Evolutionary conservation across 352 stramenopile species (phyloP).

Genomic region (Globisporangium solare): DNA sequence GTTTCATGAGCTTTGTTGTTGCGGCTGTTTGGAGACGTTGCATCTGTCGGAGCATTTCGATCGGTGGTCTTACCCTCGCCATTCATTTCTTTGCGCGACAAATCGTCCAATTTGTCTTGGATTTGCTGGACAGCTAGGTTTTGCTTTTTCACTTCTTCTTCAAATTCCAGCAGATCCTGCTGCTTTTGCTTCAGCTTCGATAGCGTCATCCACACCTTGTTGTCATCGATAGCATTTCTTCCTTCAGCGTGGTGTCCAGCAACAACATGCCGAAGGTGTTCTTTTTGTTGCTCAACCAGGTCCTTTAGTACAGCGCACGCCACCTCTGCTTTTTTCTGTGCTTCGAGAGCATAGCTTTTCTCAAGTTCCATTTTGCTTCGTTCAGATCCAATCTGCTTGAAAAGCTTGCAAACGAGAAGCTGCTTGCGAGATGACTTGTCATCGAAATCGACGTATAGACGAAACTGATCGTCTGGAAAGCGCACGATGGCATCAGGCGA

Average conservation of each 20-base stretch:
- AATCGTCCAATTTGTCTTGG: slow-evolving; percentile 14
- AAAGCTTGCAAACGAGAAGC: slow-evolving; percentile 41
- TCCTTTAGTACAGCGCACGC: slow-evolving; percentile 28
- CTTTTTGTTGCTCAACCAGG: slow-evolving; percentile 32
- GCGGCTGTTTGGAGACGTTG: too few relatives aligned
- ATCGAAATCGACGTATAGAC: slow-evolving; percentile 30
- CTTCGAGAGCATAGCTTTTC: slow-evolving; percentile 9
- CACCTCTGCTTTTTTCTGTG: slow-evolving; percentile 20
- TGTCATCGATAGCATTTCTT: slow-evolving; percentile 19
- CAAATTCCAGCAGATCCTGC: slow-evolving; percentile 32
- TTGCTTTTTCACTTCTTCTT: slow-evolving; percentile 19
- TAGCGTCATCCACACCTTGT: slow-evolving; percentile 20
- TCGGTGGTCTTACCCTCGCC: background rate
- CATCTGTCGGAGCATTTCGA: too few relatives aligned
- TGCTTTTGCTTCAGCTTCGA: slow-evolving; percentile 47
- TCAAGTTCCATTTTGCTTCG: slow-evolving; percentile 22
- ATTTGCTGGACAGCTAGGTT: slow-evolving; percentile 6
- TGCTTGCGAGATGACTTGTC: slow-evolving; percentile 10
- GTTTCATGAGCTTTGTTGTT: background rate
- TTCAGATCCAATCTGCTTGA: slow-evolving; percentile 41
- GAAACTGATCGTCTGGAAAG: slow-evolving; percentile 44
- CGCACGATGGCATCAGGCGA: slow-evolving; percentile 39
- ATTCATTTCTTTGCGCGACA: background rate
- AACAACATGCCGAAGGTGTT: slow-evolving; percentile 28
- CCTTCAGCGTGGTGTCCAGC: slow-evolving; percentile 19